Conservation (phyloP, 83 land plant genomes). For the Picea mariana region DNA sequence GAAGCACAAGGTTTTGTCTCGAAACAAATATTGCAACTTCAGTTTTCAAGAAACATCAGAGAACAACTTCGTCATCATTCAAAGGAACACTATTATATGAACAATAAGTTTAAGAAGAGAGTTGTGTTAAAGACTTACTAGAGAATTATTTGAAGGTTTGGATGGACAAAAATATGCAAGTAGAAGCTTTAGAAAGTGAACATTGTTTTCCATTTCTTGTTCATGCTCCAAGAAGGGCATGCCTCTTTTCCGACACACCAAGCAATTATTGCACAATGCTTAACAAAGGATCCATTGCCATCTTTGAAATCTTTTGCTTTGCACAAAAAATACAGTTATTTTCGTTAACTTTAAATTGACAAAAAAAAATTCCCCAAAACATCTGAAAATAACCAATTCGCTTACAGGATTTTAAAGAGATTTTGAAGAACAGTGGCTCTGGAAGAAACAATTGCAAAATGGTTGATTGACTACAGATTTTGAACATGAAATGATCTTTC, state of each 20-base stretch:
- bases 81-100: not conserved
- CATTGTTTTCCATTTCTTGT: constrained; percentile 15
- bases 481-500: too few species aligned
- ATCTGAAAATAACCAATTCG: too few species aligned
- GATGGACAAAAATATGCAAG: constrained; percentile 13
- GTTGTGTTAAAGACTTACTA: not conserved
- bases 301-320: too few species aligned
- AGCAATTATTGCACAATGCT: too few species aligned
- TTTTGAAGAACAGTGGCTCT: too few species aligned
- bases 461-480: too few species aligned
- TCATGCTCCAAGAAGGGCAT: constrained; percentile 12
- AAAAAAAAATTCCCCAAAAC: too few species aligned
- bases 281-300: too few species aligned
- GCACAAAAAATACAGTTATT: too few species aligned
- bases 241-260: not conserved
- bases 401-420: too few species aligned
- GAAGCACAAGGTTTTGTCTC: constrained; percentile 2
- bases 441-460: too few species aligned
- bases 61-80: not conserved
- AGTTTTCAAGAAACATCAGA: constrained; percentile 8
- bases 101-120: not conserved
- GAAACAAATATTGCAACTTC: not conserved
- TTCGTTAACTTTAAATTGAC: too few species aligned
- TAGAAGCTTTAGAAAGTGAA: constrained; percentile 4
- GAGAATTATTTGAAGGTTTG: constrained; percentile 11